Evolutionary conservation across 345 rosid species (phyloP).

Genomic region (Passiflora organensis): DNA sequence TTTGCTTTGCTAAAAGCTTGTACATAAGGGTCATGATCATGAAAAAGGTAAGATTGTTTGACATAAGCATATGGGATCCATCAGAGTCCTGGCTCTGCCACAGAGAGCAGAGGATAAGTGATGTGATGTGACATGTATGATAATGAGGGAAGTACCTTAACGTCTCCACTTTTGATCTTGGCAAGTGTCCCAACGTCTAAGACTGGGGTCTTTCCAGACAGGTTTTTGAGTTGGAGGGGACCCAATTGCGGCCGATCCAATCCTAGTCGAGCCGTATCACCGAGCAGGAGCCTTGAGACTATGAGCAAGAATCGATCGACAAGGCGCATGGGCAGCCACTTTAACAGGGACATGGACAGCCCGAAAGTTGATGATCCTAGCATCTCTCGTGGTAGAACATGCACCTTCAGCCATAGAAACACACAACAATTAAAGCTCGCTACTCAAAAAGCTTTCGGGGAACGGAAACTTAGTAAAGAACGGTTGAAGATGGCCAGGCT

Average conservation of each 20-base stretch:
- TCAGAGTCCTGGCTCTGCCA: slow-evolving; percentile 10
- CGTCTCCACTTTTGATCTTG: slow-evolving; percentile 66
- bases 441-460: neutral
- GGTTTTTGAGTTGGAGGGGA: slow-evolving; percentile 64
- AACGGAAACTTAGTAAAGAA: neutral
- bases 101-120: too few species aligned
- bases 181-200: too few species aligned
- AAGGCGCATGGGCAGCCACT: slow-evolving; percentile 69
- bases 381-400: slow-evolving; percentile 88
- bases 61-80: slow-evolving; percentile 24
- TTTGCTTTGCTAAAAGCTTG: too few species aligned
- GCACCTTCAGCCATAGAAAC: slow-evolving; percentile 77
- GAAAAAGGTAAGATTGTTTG: slow-evolving; percentile 17
- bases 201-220: slow-evolving; percentile 82
- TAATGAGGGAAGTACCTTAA: slow-evolving; percentile 47
- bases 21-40: neutral
- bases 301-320: slow-evolving; percentile 61
- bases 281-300: slow-evolving; percentile 54
- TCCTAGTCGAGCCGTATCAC: slow-evolving; percentile 62
- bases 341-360: too few species aligned
- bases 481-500: slow-evolving; percentile 8
- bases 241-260: slow-evolving; percentile 66
- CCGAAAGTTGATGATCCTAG: slow-evolving; percentile 75
- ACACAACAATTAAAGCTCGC: neutral
- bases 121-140: neutral